Evolutionary conservation across 495 filamentous ascomycete genomes (phyloP).

Genomic region (Aspergillus affinis): DNA sequence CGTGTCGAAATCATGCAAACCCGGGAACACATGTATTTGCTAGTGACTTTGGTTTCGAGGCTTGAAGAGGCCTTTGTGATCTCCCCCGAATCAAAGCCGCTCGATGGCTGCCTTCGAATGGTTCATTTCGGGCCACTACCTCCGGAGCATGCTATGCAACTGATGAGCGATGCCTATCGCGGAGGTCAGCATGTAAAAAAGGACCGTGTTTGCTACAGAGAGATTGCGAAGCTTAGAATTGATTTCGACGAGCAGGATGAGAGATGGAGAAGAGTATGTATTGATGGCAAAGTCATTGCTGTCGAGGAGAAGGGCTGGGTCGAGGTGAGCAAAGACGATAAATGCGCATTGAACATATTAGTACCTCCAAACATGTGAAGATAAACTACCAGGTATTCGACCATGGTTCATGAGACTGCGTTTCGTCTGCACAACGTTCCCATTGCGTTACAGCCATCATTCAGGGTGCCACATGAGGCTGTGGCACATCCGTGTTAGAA

Average conservation of each 20-base stretch:
- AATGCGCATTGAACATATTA: constrained; percentile 26
- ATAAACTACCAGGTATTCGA: neutral
- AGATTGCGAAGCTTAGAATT: constrained; percentile 61
- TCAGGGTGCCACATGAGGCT: no score
- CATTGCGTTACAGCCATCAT: no score
- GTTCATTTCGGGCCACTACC: constrained; percentile 65
- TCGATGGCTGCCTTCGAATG: constrained; percentile 60
- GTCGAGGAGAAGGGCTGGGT: constrained; percentile 71
- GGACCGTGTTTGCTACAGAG: constrained; percentile 61
- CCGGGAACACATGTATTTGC: constrained; percentile 66
- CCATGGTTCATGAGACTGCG: no score
- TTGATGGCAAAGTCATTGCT: constrained; percentile 83
- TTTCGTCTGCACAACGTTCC: no score
- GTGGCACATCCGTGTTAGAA: no score
- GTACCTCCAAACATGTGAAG: neutral
- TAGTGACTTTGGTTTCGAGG: constrained; percentile 72
- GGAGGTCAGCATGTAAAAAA: constrained; percentile 69
- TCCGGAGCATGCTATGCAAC: constrained; percentile 63
- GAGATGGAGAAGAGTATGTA: constrained; percentile 78
- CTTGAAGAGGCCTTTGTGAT: constrained; percentile 80
- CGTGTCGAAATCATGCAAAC: constrained; percentile 28
- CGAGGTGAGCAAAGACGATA: constrained; percentile 51
- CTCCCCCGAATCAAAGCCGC: constrained; percentile 49
- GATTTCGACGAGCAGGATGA: constrained; percentile 61
- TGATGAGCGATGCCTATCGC: constrained; percentile 76